These are phyloP conservation scores for button mushroom (Agaricus bisporus) DNA, from an alignment of 768 basidiomycete species.

Conservation along the genomic window DNA sequence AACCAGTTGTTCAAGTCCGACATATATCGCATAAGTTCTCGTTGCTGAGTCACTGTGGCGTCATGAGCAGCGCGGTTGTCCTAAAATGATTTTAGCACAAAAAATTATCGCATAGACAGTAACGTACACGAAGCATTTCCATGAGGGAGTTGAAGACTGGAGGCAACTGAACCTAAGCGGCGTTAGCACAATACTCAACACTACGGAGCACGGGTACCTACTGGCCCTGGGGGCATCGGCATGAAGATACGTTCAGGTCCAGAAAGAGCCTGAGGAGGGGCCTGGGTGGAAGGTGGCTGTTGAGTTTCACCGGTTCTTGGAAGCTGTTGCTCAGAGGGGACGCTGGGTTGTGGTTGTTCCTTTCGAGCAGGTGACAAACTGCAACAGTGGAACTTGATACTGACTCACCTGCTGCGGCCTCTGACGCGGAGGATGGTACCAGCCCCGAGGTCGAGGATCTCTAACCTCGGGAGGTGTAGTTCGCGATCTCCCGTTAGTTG, in stretches of 20 bases:
- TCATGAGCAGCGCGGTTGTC: conserved; percentile 71
- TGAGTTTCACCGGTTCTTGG: neutral
- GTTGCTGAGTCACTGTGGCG: conserved; percentile 73
- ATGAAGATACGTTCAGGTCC: conserved; percentile 27
- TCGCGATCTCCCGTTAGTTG: conserved; percentile 10
- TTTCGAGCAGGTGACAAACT: neutral
- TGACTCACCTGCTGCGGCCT: neutral
- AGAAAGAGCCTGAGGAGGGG: conserved; percentile 16
- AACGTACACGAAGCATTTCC: conserved; percentile 56
- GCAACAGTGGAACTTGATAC: neutral
- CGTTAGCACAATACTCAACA: conserved; percentile 1
- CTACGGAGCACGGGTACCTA: conserved; percentile 19
- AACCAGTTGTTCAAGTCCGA: conserved; percentile 73
- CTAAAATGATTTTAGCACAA: conserved; percentile 28
- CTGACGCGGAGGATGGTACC: conserved; percentile 24
- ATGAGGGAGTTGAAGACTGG: conserved; percentile 63
- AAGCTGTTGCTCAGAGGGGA: neutral
- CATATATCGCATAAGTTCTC: conserved; percentile 79
- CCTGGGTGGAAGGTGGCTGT: conserved; percentile 12
- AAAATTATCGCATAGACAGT: neutral
- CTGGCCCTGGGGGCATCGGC: conserved; percentile 44
- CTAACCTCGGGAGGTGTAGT: conserved; percentile 22
- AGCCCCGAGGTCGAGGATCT: conserved; percentile 9
- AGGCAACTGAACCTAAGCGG: conserved; percentile 50
- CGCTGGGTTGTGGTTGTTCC: neutral